Evolutionary conservation across 139 green algal genomes (phyloP), one percentile per base, ranked within the genome.

Genomic region (Zygnema circumcarinatum): DNA sequence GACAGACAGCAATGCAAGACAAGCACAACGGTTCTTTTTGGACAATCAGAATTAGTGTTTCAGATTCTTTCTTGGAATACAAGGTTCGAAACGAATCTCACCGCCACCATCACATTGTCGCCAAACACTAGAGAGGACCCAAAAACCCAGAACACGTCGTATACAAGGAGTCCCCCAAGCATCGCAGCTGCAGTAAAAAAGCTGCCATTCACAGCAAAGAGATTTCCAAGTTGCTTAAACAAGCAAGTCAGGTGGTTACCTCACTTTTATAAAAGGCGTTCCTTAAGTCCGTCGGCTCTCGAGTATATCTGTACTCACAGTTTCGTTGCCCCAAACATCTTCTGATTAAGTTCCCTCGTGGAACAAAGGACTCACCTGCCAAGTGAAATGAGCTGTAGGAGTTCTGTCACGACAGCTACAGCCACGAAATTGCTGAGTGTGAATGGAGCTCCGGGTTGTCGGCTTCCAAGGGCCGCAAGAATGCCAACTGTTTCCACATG

Each of bases 121-220:
- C 93, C 94, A 0, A 96, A 84, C 1, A 93, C 52, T 11, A 47
- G 40, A 74, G 76, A 78, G 36, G 88, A 94, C 38, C 87, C 93
- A 90, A 96, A 97, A 32, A 97, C 95, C 94, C 95, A 96, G 56
- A 96, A 95, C 1, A 97, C 96, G 84, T 98, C 96, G 78, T 98
- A 98, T 22, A 91, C 16, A 53, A 98, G 93, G 52, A 99, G 91
- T 0, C 96, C 96, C 40, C 36, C 16, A 33, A 93, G 87, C 47
- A 93, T 62, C 35, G 82, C 82, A 22, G 82, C 76, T 29, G 82
- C 82, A 32, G 31, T 84, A 21, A 33, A 47, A 62, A 88, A 88
- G 25, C 68, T 88, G 82, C 76, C n/a, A n/a, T n/a, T n/a, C n/a
- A n/a, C n/a, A n/a, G n/a, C n/a, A n/a, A 1, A 7, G 33, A 40